These are phyloP conservation scores for Solanum appendiculatum DNA, from an alignment of 257 asterid species.

Conservation along the genomic window DNA sequence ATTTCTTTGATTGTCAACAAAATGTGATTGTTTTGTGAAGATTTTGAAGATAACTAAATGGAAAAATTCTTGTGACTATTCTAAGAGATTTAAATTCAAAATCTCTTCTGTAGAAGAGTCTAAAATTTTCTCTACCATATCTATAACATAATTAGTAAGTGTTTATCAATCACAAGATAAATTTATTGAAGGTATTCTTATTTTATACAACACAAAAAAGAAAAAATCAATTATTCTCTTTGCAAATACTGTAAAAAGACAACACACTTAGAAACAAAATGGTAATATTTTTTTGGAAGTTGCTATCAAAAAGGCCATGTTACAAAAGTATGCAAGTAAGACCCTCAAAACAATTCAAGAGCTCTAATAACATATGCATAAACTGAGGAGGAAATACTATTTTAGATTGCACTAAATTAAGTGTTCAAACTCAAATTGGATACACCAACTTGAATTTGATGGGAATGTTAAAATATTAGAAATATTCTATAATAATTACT, in stretches of 20 bases:
- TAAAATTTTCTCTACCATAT: background rate
- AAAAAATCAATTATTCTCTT: background rate
- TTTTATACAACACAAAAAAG: no score
- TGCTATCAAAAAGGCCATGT: background rate
- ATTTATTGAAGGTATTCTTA: background rate
- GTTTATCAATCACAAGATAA: background rate
- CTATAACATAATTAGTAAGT: background rate
- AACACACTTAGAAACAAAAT: accelerated
- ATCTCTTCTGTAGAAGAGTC: background rate
- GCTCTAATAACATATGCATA: background rate
- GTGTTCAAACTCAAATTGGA: background rate
- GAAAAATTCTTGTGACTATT: background rate
- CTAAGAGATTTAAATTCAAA: background rate
- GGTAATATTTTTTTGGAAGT: background rate
- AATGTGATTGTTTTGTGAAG: background rate
- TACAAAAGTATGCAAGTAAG: background rate
- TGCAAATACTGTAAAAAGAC: no score
- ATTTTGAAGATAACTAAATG: background rate
- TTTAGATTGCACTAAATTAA: background rate
- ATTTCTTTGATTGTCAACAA: background rate
- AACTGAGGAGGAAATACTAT: no score
- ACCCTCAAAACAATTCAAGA: background rate
- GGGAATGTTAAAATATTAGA: background rate
- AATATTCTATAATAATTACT: background rate
- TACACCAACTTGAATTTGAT: background rate